Evolutionary conservation across 148 eudicot species (phyloP).

Genomic region (Diospyros lotus): DNA sequence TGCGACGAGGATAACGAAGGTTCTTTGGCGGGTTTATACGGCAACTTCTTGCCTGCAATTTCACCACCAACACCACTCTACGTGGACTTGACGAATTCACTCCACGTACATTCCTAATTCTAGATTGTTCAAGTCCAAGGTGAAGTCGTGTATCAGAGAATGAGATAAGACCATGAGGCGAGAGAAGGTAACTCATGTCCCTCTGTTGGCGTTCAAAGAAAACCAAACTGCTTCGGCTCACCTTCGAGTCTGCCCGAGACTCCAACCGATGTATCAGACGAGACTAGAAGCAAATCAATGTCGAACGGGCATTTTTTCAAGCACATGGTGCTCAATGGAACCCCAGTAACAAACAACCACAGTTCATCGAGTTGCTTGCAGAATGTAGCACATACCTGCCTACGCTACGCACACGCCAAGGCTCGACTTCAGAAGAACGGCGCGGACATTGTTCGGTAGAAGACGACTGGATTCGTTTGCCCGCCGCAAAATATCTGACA

Average conservation of each 20-base stretch:
- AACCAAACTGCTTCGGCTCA: not conserved
- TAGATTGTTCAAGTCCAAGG: not conserved
- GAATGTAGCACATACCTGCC: too few relatives aligned
- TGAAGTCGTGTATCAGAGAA: not conserved
- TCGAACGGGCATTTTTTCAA: slow-evolving; percentile 11
- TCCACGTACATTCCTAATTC: not conserved
- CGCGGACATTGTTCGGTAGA: too few relatives aligned
- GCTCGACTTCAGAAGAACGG: too few relatives aligned
- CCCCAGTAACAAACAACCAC: not conserved
- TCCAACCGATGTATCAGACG: not conserved
- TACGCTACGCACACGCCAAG: too few relatives aligned
- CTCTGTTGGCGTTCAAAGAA: not conserved
- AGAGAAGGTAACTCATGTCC: slow-evolving; percentile 10
- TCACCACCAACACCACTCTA: slow-evolving; percentile 4
- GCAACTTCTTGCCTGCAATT: slow-evolving; percentile 19
- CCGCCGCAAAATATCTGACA: too few relatives aligned
- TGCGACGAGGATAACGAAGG: slow-evolving; percentile 48
- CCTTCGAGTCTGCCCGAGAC: not conserved
- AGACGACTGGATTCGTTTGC: too few relatives aligned
- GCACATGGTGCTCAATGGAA: slow-evolving; percentile 5
- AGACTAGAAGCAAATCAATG: not conserved
- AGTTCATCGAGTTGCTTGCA: too few relatives aligned
- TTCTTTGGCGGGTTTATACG: slow-evolving; percentile 38
- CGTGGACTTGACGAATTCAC: not conserved
- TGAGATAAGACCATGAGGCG: not conserved